These are phyloP conservation scores for Cercospora canescens DNA, from an alignment of 2,329 filamentous ascomycete species.

Conservation along the genomic window DNA sequence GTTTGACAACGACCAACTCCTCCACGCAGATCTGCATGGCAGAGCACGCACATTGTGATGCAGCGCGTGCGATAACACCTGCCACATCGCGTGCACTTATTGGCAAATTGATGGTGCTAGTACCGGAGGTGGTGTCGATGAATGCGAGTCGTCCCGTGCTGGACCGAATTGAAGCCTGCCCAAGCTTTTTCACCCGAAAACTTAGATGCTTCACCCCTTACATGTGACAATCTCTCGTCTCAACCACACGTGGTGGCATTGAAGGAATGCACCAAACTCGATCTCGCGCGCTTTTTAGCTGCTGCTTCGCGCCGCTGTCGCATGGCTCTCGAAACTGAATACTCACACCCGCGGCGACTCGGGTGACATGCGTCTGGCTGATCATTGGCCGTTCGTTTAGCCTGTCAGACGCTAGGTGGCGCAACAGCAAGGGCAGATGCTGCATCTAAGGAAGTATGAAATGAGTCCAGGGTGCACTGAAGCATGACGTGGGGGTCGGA, in stretches of 20 bases:
- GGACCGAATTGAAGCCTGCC: background rate
- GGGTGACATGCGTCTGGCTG: background rate
- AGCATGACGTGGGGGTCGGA: background rate
- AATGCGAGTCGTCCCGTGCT: background rate
- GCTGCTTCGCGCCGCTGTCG: background rate
- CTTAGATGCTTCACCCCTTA: background rate
- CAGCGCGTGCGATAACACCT: background rate
- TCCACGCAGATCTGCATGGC: background rate
- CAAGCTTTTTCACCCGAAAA: background rate
- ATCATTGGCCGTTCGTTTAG: background rate
- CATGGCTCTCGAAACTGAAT: background rate
- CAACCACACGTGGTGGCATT: background rate
- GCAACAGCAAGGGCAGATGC: background rate
- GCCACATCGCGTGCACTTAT: background rate
- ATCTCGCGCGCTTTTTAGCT: background rate
- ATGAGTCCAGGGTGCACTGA: background rate
- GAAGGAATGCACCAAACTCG: background rate
- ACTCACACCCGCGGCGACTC: background rate
- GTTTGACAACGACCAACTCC: background rate
- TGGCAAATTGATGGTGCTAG: background rate
- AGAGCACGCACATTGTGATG: background rate
- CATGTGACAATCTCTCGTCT: background rate
- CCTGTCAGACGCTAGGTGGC: background rate
- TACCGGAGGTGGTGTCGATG: background rate
- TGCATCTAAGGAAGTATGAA: background rate